Base-by-base conservation (phyloP, 768 basidiomycete genomes). In the Amanita pallidorosea region DNA sequence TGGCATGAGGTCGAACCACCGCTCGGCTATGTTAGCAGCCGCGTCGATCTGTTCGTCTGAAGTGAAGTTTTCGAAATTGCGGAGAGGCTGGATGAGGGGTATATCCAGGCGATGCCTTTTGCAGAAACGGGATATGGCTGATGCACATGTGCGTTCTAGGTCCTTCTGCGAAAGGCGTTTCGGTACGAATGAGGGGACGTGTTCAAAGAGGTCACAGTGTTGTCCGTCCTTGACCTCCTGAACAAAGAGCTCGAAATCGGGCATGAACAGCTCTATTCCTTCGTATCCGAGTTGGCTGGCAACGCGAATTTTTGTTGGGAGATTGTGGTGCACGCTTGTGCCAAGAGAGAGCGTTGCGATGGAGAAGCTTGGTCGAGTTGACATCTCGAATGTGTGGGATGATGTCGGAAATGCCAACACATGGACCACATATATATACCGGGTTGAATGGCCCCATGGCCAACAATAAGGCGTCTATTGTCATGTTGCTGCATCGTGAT, bases 41-140 rank as follows among this genome's bases (percentile, higher is more conserved):
- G 52, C 51, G 5, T 54, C 46, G 4, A 63, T 56, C 5, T 66
- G 55, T 18, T 57, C 58, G 20, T 56, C 55, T 23, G 58, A 58
- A 17, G 58, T 38, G 49, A 62, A 66, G 17, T 66, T 68, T 52
- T 71, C 69, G 33, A 71, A 68, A 23, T 64, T 62, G 20, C 68
- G 59, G 17, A 68, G 56, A 12, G 69, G 69, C 53, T 71, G 69
- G 31, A 67, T 57, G 52, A 67, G 58, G 29, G 60, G 62, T 47
- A 70, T 60, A 12, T 51, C 46, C 48, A 71, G 47, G 22, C 54
- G 51, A 7, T 57, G 49, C 2, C 55, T 55, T 11, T 51, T 48
- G 52, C 62, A 62, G 27, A 62, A 53, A 12, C 27, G 20, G 29
- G 54, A 49, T n/a, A 62, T 53, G 8, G 57, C 63, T 13, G 42